phyloP scores from a whole-genome alignment of 2,329 filamentous ascomycete genomes.

The Penicillium sp. region DNA sequence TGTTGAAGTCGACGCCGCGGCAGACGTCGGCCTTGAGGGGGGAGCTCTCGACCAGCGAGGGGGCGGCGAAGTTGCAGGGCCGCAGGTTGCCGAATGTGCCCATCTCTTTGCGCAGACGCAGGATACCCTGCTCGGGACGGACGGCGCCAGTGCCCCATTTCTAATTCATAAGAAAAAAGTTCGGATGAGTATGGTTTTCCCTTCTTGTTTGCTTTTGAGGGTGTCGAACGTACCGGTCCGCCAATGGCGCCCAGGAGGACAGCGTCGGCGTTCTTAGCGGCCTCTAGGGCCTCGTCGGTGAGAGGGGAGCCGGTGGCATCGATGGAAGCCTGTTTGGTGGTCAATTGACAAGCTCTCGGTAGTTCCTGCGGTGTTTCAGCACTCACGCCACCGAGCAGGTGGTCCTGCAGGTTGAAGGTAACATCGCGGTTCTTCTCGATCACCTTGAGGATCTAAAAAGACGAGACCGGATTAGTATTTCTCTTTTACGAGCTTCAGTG shows the following conservation, averaged over 20 bases:
- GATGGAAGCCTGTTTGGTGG: conserved; percentile 72
- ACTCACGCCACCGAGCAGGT: conserved; percentile 88
- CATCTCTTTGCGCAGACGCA: conserved; percentile 90
- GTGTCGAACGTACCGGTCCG: conserved; percentile 64
- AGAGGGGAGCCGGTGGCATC: conserved; percentile 76
- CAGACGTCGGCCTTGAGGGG: conserved; percentile 85
- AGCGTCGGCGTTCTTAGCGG: conserved; percentile 82
- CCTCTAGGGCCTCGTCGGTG: conserved; percentile 78
- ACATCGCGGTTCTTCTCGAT: conserved; percentile 72
- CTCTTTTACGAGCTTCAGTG: not conserved
- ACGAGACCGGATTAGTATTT: conserved; percentile 6
- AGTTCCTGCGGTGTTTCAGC: not conserved
- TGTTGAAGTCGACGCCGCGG: conserved; percentile 85
- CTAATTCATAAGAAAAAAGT: conserved; percentile 39
- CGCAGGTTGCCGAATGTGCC: conserved; percentile 92
- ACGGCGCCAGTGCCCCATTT: conserved; percentile 91
- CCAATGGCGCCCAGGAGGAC: conserved; percentile 92
- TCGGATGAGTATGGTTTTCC: not conserved
- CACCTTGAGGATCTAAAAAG: conserved; percentile 69
- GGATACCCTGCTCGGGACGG: conserved; percentile 88
- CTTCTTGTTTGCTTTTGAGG: not conserved
- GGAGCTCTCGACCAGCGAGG: conserved; percentile 78
- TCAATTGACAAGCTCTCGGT: conserved; percentile 2
- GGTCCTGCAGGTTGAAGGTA: conserved; percentile 87
- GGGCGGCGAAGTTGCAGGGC: conserved; percentile 92